Conservation (phyloP, 257 asterid species). For the Ballota nigra region DNA sequence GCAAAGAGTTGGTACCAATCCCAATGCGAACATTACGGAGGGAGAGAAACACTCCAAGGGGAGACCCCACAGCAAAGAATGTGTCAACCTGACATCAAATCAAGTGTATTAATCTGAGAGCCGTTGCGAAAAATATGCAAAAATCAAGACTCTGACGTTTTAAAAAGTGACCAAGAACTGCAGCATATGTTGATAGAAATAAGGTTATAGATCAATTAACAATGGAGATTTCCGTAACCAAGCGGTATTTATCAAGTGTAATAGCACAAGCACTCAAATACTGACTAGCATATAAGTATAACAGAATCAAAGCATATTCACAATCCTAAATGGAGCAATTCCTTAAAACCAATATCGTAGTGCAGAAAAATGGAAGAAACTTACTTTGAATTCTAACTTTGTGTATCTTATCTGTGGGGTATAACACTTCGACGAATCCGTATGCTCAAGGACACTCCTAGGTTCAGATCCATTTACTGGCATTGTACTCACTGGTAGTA, state of each 20-base stretch:
- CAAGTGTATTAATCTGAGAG: conserved; percentile 19
- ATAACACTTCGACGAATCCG: conserved; percentile 54
- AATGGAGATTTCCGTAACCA: not conserved
- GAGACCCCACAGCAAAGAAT: conserved; percentile 95
- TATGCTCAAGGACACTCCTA: conserved; percentile 31
- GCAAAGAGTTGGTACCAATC: conserved; percentile 46
- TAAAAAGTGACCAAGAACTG: not conserved
- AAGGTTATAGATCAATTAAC: not conserved
- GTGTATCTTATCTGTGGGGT: conserved; percentile 81
- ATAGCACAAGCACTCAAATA: not conserved
- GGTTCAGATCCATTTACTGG: conserved; percentile 34
- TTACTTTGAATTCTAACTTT: conserved; percentile 79
- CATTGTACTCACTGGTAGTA: conserved; percentile 35
- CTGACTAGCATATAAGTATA: not conserved
- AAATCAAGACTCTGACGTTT: not conserved
- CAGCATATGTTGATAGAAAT: not conserved
- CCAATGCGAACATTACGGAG: conserved; percentile 94
- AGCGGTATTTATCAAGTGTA: not conserved
- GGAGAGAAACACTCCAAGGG: conserved; percentile 96
- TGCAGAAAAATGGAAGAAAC: conserved; percentile 22
- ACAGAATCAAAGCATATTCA: conserved; percentile 1
- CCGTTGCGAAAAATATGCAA: not conserved
- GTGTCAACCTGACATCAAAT: conserved; percentile 78
- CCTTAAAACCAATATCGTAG: not conserved
- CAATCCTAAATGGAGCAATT: not conserved